phyloP scores from a whole-genome alignment of 768 basidiomycete genomes.

The Porphyrellus cyaneotinctus region DNA sequence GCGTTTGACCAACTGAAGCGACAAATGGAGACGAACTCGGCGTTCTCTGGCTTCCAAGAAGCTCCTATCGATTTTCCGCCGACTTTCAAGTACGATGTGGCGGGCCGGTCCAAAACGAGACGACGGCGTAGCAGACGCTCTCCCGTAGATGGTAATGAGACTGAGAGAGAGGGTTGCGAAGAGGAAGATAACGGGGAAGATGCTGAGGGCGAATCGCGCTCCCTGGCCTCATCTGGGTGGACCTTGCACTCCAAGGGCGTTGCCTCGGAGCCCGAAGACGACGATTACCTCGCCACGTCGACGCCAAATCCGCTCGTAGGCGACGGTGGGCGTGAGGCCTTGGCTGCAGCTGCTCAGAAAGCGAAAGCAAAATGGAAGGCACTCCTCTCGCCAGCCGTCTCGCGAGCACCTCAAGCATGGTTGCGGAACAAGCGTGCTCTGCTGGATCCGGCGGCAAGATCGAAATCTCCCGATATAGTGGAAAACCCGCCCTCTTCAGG shows the following conservation, averaged over 20 bases:
- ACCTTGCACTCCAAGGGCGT: slow-evolving; percentile 38
- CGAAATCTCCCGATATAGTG: slow-evolving; percentile 24
- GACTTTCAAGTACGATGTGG: slow-evolving; percentile 91
- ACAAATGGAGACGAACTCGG: slow-evolving; percentile 64
- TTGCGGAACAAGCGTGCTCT: slow-evolving; percentile 25
- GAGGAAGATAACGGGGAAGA: slow-evolving; percentile 39
- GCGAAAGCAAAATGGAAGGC: slow-evolving; percentile 55
- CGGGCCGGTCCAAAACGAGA: slow-evolving; percentile 47
- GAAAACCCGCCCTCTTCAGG: slow-evolving; percentile 24
- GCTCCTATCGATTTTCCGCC: slow-evolving; percentile 82
- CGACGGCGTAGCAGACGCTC: slow-evolving; percentile 36
- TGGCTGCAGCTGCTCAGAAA: slow-evolving; percentile 44
- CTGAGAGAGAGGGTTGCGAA: slow-evolving; percentile 36
- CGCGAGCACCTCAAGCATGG: slow-evolving; percentile 33
- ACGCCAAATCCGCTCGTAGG: slow-evolving; percentile 23
- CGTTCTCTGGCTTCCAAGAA: slow-evolving; percentile 78
- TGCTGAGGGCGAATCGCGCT: slow-evolving; percentile 45
- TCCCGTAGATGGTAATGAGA: slow-evolving; percentile 38
- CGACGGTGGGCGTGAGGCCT: slow-evolving; percentile 36
- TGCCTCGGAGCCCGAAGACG: slow-evolving; percentile 38
- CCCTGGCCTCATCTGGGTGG: slow-evolving; percentile 51
- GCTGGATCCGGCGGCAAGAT: slow-evolving; percentile 5
- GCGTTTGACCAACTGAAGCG: slow-evolving; percentile 85
- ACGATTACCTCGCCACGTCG: slow-evolving; percentile 35
- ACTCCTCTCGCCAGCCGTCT: slow-evolving; percentile 36